Conservation (phyloP, 192 early-diverging fungal genomes). For the Gorgonomyces haynaldii region DNA sequence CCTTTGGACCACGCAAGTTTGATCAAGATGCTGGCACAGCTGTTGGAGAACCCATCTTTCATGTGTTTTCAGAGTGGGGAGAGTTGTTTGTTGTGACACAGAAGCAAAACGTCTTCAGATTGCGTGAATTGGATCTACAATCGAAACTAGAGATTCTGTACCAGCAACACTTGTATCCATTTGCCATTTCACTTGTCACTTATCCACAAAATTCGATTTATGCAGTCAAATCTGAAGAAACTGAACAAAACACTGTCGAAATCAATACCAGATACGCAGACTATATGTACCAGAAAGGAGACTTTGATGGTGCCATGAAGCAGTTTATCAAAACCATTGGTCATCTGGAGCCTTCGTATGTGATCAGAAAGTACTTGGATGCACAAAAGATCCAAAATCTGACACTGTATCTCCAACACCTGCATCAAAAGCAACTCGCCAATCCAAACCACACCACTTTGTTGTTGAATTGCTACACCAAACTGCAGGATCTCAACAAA, state of each 20-base stretch:
- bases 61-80: conserved; percentile 79
- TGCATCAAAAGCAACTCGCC: conserved; percentile 77
- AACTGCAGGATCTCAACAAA: conserved; percentile 74
- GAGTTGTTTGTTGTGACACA: conserved; percentile 74
- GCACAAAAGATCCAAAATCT: conserved; percentile 87
- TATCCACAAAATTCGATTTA: conserved; percentile 4
- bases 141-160: conserved; percentile 81
- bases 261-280: conserved; percentile 93
- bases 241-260: conserved; percentile 35
- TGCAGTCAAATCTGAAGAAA: not conserved
- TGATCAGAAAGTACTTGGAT: conserved; percentile 93
- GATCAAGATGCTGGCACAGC: conserved; percentile 7
- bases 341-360: conserved; percentile 87
- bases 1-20: conserved; percentile 56
- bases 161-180: conserved; percentile 77
- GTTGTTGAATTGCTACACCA: conserved; percentile 94
- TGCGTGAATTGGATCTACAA: conserved; percentile 80
- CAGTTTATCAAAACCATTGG: conserved; percentile 90
- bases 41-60: conserved; percentile 24
- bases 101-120: conserved; percentile 63
- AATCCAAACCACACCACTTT: conserved; percentile 93
- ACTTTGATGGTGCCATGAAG: conserved; percentile 81
- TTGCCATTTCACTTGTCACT: conserved; percentile 74
- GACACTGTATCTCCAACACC: conserved; percentile 75
- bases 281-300: conserved; percentile 65